Conservation (phyloP, 2,329 filamentous ascomycete genomes). For the Claviceps digitariae region DNA sequence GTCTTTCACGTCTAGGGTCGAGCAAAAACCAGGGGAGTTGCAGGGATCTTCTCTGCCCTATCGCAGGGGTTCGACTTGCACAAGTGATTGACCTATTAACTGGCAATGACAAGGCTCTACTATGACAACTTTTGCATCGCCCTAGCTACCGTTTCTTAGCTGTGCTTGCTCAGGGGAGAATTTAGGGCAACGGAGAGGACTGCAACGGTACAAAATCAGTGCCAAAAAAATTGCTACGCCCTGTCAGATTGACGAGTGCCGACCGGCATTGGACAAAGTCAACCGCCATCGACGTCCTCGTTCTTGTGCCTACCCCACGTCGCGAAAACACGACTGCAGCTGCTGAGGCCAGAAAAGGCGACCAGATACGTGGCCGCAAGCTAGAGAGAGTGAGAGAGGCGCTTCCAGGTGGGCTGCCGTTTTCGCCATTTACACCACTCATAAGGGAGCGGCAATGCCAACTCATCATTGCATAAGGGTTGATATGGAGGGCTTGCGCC, state of each 20-base stretch:
- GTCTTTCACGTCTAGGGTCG: background rate
- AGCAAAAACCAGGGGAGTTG: background rate
- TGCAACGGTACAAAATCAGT: background rate
- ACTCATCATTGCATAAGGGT: slow-evolving; percentile 62
- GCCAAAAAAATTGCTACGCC: too few species aligned
- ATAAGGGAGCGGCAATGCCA: slow-evolving; percentile 43
- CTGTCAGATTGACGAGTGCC: background rate
- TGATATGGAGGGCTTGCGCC: slow-evolving; percentile 17
- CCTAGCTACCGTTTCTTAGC: background rate
- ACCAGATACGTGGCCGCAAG: slow-evolving; percentile 5
- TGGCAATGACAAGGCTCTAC: background rate
- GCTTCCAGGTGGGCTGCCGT: slow-evolving; percentile 4
- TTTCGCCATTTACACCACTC: slow-evolving; percentile 10
- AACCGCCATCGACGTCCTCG: slow-evolving; percentile 4
- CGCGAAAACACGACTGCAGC: slow-evolving; percentile 2
- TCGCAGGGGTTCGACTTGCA: background rate
- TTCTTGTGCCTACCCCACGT: slow-evolving; percentile 1
- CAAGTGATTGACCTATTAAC: background rate
- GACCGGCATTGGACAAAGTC: slow-evolving; percentile 1
- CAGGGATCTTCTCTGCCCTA: background rate
- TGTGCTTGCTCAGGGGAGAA: background rate
- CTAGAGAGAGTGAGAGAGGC: background rate
- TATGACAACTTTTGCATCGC: background rate
- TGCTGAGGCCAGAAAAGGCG: slow-evolving; percentile 7
- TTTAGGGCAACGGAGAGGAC: background rate